Conservation (phyloP, 2,329 filamentous ascomycete genomes). For the Chaetomium globosum region DNA sequence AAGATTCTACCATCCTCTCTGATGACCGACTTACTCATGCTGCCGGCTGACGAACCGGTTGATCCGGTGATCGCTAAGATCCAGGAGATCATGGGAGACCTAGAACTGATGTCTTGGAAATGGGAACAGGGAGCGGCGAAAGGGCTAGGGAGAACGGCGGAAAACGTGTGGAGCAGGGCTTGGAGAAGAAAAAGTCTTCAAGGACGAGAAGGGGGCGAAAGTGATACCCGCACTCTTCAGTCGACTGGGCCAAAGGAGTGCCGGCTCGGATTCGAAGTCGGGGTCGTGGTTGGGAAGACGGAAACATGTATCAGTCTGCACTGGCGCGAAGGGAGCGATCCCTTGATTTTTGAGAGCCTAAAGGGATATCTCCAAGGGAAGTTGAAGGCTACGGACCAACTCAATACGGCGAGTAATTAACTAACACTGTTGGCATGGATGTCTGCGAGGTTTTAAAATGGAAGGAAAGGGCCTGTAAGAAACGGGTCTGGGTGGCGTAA, state of each 20-base stretch:
- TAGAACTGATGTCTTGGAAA: conserved; percentile 65
- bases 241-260: conserved; percentile 42
- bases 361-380: conserved; percentile 73
- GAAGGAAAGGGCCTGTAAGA: background rate
- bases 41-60: conserved; percentile 50
- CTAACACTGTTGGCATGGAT: background rate
- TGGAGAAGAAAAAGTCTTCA: conserved; percentile 64
- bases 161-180: conserved; percentile 77
- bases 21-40: conserved; percentile 48
- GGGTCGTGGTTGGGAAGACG: conserved; percentile 47
- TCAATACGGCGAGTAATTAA: background rate
- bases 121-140: conserved; percentile 59
- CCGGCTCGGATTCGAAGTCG: conserved; percentile 61
- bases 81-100: conserved; percentile 52
- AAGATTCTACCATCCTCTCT: conserved; percentile 50
- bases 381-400: conserved; percentile 35
- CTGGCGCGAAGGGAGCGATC: conserved; percentile 76
- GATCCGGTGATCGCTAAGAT: conserved; percentile 43
- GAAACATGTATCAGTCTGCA: conserved; percentile 57
- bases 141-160: conserved; percentile 65
- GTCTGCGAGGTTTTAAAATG: background rate
- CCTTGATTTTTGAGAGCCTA: conserved; percentile 81
- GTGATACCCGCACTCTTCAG: background rate
- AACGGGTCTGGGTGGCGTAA: background rate
- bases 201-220: conserved; percentile 37